phyloP scores from a whole-genome alignment of 345 rosid genomes.

The Pistacia atlantica region DNA sequence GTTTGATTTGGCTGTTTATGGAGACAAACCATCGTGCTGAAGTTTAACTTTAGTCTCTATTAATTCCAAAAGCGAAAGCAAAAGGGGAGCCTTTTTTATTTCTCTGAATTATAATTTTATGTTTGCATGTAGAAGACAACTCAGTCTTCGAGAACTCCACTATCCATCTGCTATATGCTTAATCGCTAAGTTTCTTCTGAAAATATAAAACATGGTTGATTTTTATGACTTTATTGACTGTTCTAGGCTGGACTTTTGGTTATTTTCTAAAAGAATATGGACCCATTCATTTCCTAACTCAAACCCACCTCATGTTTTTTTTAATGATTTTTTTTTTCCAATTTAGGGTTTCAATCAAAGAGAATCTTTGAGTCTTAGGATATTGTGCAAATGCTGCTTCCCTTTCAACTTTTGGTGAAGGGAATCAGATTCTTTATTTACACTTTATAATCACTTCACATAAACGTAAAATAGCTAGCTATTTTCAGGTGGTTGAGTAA shows the following conservation, averaged over 20 bases:
- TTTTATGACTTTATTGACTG: constrained; percentile 20
- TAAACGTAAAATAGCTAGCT: too few species aligned
- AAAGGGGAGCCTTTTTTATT: background rate
- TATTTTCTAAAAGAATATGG: background rate
- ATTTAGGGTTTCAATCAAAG: too few species aligned
- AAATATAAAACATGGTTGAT: too few species aligned
- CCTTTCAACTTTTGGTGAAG: too few species aligned
- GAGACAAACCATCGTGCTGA: constrained; percentile 14
- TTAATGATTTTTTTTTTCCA: background rate
- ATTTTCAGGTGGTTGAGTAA: too few species aligned
- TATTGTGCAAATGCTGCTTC: too few species aligned
- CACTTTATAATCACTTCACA: too few species aligned
- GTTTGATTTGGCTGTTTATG: background rate
- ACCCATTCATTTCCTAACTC: background rate
- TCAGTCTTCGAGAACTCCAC: background rate
- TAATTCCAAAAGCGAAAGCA: constrained; percentile 17
- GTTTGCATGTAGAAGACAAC: constrained; percentile 7
- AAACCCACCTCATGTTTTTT: background rate
- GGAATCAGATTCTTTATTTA: too few species aligned
- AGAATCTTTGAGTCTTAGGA: too few species aligned
- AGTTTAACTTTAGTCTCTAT: background rate
- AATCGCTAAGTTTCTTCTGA: constrained; percentile 24
- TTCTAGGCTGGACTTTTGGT: constrained; percentile 24
- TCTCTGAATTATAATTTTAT: background rate
- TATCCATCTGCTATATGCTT: constrained; percentile 13